Evolutionary conservation across 2,329 filamentous ascomycete species (phyloP).

Genomic region (Aspergillus japonicus): DNA sequence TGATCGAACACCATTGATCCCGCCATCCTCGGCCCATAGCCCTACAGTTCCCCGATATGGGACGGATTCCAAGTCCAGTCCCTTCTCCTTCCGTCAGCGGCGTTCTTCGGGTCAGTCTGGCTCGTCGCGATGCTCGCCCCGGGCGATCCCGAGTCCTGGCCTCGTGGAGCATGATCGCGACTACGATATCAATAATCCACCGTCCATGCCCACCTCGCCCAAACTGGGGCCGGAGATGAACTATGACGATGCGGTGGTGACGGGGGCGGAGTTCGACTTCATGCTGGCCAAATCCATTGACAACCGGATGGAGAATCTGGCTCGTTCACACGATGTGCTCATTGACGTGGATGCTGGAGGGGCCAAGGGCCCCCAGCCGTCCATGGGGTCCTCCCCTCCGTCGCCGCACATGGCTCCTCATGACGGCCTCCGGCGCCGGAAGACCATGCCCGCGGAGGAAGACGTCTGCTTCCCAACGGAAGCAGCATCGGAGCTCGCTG

Average conservation of each 20-base stretch:
- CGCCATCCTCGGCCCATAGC: constrained; percentile 30
- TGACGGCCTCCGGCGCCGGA: constrained; percentile 48
- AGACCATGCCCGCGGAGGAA: constrained; percentile 67
- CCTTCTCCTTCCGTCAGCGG: constrained; percentile 26
- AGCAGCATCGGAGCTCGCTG: constrained; percentile 76
- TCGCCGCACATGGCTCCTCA: constrained; percentile 40
- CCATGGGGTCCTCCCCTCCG: constrained; percentile 39
- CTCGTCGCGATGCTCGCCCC: constrained; percentile 32
- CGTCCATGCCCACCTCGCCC: constrained; percentile 61
- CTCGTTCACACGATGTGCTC: constrained; percentile 39
- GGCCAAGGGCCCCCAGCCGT: constrained; percentile 19
- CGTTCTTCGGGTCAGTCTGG: constrained; percentile 27
- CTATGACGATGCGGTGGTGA: constrained; percentile 55
- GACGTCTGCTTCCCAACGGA: constrained; percentile 91
- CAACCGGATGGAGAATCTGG: constrained; percentile 31
- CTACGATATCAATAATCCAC: constrained; percentile 66
- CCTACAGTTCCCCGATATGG: constrained; percentile 37
- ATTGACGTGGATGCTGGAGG: constrained; percentile 44
- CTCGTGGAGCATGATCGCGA: constrained; percentile 34
- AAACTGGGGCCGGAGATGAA: constrained; percentile 52
- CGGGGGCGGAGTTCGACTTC: constrained; percentile 45
- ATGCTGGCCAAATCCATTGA: constrained; percentile 36
- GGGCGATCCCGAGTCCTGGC: constrained; percentile 24
- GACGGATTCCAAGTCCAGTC: constrained; percentile 29
- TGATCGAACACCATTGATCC: constrained; percentile 58